These are phyloP conservation scores for Malus sieversii DNA, from an alignment of 306 rosid genomes.

Conservation along the genomic window DNA sequence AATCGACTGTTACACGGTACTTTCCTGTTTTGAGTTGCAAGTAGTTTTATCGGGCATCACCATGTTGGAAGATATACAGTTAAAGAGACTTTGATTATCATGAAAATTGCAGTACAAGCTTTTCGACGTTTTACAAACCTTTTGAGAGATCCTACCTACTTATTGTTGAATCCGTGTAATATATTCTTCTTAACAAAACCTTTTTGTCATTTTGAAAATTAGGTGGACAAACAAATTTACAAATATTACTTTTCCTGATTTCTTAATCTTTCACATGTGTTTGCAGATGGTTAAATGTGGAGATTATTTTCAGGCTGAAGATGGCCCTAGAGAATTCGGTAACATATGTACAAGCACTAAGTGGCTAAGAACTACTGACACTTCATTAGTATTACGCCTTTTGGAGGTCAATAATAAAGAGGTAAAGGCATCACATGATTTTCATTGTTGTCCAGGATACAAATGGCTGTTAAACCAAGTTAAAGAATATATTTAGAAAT, in stretches of 20 bases:
- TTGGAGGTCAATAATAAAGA: conserved; percentile 64
- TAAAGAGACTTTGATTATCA: not conserved
- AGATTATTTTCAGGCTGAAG: conserved; percentile 86
- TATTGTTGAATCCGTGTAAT: not conserved
- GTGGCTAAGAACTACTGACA: conserved; percentile 55
- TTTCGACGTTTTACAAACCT: not conserved
- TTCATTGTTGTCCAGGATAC: not conserved
- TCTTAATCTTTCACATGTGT: not conserved
- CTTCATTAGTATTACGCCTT: conserved; percentile 61
- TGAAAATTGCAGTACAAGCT: not conserved
- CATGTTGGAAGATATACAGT: not conserved
- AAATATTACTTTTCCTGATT: not conserved
- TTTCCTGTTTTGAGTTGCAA: conserved; percentile 8
- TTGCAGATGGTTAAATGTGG: conserved; percentile 69
- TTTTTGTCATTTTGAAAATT: not conserved
- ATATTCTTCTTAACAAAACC: not conserved
- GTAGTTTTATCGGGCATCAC: not conserved
- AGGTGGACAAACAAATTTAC: not conserved
- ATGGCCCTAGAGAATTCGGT: conserved; percentile 83
- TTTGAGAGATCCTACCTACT: not conserved
- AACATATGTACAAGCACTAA: conserved; percentile 53
- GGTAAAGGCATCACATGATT: conserved; percentile 18
- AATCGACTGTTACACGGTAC: conserved; percentile 16
- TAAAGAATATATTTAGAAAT: not conserved
- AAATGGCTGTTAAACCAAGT: not conserved